Base-by-base conservation (phyloP, 371 early-diverging fungal species). In the Mucor saturninus region DNA sequence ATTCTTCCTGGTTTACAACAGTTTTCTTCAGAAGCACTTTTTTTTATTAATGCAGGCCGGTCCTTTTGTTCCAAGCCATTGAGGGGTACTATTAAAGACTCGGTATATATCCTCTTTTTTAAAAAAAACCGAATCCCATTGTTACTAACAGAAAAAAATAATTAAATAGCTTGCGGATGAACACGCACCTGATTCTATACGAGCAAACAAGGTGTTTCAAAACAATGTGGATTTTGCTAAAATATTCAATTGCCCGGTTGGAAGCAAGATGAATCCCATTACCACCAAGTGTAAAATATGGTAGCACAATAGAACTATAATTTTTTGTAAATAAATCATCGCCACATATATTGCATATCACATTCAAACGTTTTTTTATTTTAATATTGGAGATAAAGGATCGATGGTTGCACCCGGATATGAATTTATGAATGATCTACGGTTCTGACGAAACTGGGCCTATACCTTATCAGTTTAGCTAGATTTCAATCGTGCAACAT, bases 201-300 rank as follows among this genome's bases (percentile, higher is more conserved):
- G 89, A n/a, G 81, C 86, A 45, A 85, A 82, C 30, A 86, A 81
- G 13, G 77, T 74, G 8, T 65, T 87, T 28, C 73, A 71, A 51
- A 88, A 89, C 59, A 79, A 77, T 11, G 37, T n/a, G 28, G 76
- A 81, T 4, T 90, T 90, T 75, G 71, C 83, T 2, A 62, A 71
- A 29, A 79, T 80, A 5, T 90, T 85, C 67, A 67, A 73, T 7
- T 90, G 89, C 45, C 70, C 73, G 3, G 61, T 62, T 10, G 71
- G 69, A 26, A 69, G 78, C 11, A 69, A 68, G n/a, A 81, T 83
- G 82, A 81, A 81, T 48, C 84, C 84, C 7, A 48, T 48, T 10
- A 54, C 50, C 14, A 53, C 65, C 7, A 77, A 79, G 56, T 81
- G 81, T 32, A 61, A 62, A 32, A 61, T 81, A 15, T 81, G 80